These are phyloP conservation scores for Candida easanensis DNA, from an alignment of 805 yeast species.

Conservation along the genomic window DNA sequence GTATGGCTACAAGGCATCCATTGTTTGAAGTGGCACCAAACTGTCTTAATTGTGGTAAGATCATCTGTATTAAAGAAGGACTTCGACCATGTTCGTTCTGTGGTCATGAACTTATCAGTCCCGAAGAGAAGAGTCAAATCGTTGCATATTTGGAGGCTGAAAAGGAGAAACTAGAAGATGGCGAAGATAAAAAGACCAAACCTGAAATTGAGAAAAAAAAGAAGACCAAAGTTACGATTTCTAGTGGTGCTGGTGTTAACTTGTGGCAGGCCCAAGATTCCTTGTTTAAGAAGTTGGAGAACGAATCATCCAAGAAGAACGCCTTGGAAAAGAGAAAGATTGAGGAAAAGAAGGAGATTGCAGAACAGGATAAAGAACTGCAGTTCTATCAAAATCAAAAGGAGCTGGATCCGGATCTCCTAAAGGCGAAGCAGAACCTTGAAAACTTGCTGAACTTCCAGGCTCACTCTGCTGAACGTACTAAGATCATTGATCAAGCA, in stretches of 20 bases:
- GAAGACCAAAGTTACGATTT: constrained; percentile 44
- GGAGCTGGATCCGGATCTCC: constrained; percentile 53
- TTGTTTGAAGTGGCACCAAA: constrained; percentile 88
- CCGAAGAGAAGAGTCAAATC: constrained; percentile 60
- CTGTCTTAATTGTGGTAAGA: constrained; percentile 91
- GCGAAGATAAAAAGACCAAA: constrained; percentile 5
- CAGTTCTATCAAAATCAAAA: constrained; percentile 40
- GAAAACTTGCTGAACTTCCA: constrained; percentile 78
- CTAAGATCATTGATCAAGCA: constrained; percentile 89
- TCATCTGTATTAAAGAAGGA: constrained; percentile 88
- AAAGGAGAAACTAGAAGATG: constrained; percentile 41
- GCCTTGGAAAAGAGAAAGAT: constrained; percentile 33
- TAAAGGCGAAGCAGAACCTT: constrained; percentile 69
- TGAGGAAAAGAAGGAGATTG: constrained; percentile 35
- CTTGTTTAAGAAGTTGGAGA: constrained; percentile 58
- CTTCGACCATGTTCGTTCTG: constrained; percentile 87
- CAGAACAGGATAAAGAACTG: constrained; percentile 41
- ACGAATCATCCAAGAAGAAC: constrained; percentile 36
- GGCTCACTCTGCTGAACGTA: constrained; percentile 83
- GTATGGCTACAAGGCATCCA: constrained; percentile 88
- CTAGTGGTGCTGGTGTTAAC: constrained; percentile 60
- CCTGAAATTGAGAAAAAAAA: constrained; percentile 15
- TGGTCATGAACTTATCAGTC: constrained; percentile 60
- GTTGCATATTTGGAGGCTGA: constrained; percentile 51
- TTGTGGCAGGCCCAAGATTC: constrained; percentile 67